Percentiles rank a stretch among this genome's conserved stretches.
Conservation (phyloP, 495 filamentous ascomycete genomes). For the Tetracladium setigerum region DNA sequence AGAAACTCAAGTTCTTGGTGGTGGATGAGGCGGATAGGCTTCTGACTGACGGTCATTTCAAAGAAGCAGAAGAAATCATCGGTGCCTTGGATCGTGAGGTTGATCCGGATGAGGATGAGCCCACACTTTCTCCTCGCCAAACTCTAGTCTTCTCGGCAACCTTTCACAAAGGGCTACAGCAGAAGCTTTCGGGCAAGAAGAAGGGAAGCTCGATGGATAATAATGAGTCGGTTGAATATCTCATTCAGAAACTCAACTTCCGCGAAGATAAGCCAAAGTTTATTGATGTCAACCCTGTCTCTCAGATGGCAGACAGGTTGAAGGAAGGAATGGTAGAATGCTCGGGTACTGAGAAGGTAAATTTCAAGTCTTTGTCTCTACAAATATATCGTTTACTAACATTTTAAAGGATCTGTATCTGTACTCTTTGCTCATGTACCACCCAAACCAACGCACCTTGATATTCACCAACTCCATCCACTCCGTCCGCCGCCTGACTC, state of each 20-base stretch:
- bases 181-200: constrained; percentile 76
- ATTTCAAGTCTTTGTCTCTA: background rate
- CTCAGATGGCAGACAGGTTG: constrained; percentile 77
- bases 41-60: constrained; percentile 88
- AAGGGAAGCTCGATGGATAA: constrained; percentile 43
- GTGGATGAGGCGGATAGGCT: constrained; percentile 93
- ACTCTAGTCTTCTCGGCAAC: constrained; percentile 96
- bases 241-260: constrained; percentile 86
- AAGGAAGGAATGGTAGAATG: constrained; percentile 92
- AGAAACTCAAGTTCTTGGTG: constrained; percentile 68
- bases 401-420: constrained; percentile 71
- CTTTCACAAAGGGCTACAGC: constrained; percentile 82
- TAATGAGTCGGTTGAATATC: constrained; percentile 82
- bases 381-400: constrained; percentile 1
- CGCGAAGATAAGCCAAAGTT: constrained; percentile 66
- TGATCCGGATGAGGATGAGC: constrained; percentile 29
- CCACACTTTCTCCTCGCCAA: constrained; percentile 47
- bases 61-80: constrained; percentile 84
- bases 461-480: constrained; percentile 95
- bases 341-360: constrained; percentile 81
- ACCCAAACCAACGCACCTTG: constrained; percentile 69
- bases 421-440: constrained; percentile 77
- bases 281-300: constrained; percentile 80
- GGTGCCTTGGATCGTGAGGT: constrained; percentile 56
- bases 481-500: constrained; percentile 78